Percentiles rank a stretch among this genome's conserved stretches.
Evolutionary conservation across 2,329 filamentous ascomycete species (phyloP).

Genomic region (Venturia asperata): DNA sequence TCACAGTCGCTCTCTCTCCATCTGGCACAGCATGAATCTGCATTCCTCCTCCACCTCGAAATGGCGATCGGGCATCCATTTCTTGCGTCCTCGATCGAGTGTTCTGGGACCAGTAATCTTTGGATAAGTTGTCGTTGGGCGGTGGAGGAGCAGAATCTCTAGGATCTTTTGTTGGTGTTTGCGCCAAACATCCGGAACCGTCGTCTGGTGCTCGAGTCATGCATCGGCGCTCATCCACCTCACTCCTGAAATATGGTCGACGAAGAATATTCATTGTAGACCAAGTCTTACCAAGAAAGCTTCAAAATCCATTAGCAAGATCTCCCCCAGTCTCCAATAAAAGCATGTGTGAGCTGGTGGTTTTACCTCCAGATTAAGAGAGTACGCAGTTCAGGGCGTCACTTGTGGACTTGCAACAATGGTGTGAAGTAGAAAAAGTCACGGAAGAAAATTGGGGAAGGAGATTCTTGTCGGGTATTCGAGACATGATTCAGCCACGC

Average conservation of each 20-base stretch:
- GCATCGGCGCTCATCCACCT: background rate
- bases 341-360: background rate
- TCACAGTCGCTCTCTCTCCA: constrained; percentile 53
- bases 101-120: background rate
- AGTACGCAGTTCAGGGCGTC: background rate
- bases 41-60: constrained; percentile 39
- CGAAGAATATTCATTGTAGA: constrained; percentile 2
- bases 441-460: background rate
- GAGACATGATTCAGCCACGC: background rate
- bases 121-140: background rate
- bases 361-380: background rate
- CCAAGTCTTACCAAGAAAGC: background rate
- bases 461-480: background rate
- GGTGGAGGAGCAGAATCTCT: background rate
- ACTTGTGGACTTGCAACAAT: background rate
- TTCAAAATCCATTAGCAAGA: background rate
- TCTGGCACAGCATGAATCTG: constrained; percentile 60
- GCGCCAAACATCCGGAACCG: constrained; percentile 1
- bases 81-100: background rate
- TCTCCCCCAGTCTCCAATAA: background rate
- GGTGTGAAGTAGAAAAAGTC: background rate
- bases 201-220: background rate
- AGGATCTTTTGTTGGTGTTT: constrained; percentile 10
- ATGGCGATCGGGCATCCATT: constrained; percentile 8
- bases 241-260: background rate